Base-by-base conservation (phyloP, 345 rosid species). In the Populus euphratica region DNA sequence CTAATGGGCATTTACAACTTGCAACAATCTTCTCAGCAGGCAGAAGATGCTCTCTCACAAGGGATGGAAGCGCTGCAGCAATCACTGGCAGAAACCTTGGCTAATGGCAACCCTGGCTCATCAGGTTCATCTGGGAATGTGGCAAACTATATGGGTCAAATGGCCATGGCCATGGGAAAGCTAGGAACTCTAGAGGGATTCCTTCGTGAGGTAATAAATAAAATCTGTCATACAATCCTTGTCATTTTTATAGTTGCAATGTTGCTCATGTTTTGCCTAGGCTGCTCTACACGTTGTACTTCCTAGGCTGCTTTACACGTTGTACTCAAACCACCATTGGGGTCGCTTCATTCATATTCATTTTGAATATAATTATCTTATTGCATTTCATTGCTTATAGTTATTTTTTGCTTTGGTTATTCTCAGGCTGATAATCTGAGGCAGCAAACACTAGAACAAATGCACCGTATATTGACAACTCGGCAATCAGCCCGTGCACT, bases 141-240 rank as follows among this genome's bases (percentile, higher is more conserved):
- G 11, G 98, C 97, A 35, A 94, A 92, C 85, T 94, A 94, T 78
- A 94, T 94, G 98, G 98, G 98, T 79, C 98, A 92, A 86, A 94
- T 94, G 99, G 99, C 98, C 67, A 90, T 95, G 99, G 98, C 98
- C 41, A 94, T 94, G 97, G 98, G 98, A 73, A 93, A 94, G 85
- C 88, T 94, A 56, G 98, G 96, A 43, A 92, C 94, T 29, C 90
- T 94, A 1, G 96, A 94, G 80, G 92, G 93, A 43, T 94, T 94
- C 83, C 89, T 92, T 65, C 87, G 85, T 52, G 97, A 94, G 97
- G 98, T 77, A 78, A 39, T 17, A 8, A 10, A 54, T n/a, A 56
- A n/a, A 8, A 3, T 59, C 64, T 25, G 11, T 59, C 14, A 59
- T 59, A n/a, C 23, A 23, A 59, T 4, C 63, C 13, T 56, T 56